Conservation (phyloP, 148 eudicot genomes). For the Camellia sinensis region DNA sequence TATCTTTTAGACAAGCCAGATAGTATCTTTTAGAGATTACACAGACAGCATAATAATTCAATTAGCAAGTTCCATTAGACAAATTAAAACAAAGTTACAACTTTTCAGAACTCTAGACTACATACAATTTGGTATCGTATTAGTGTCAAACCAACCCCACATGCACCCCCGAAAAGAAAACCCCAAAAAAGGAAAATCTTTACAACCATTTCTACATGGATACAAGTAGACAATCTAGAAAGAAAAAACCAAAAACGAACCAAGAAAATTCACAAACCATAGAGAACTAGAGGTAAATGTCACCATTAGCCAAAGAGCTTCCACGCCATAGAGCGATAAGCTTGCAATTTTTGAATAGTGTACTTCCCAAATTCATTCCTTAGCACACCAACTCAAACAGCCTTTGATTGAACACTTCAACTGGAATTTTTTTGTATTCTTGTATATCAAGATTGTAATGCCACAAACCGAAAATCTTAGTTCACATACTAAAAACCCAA, state of each 20-base stretch:
- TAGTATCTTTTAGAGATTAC: background rate
- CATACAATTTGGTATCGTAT: slow-evolving; percentile 18
- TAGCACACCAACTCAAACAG: slow-evolving; percentile 10
- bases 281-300: background rate
- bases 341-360: background rate
- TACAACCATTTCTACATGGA: background rate
- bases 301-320: background rate
- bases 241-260: background rate
- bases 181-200: background rate
- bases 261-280: background rate
- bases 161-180: background rate
- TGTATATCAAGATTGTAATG: background rate
- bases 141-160: slow-evolving; percentile 7
- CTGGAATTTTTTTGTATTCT: background rate
- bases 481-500: background rate
- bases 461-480: background rate
- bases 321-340: background rate
- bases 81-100: slow-evolving; percentile 9
- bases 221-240: background rate
- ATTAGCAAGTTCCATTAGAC: background rate
- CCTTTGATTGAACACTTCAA: background rate
- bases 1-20: background rate
- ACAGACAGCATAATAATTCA: background rate
- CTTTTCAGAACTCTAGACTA: background rate
- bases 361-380: background rate